A percentile compares a stretch with the other conserved stretches of the same genome.
Conservation (phyloP, 805 yeast species). For the Metschnikowia lochheadii region DNA sequence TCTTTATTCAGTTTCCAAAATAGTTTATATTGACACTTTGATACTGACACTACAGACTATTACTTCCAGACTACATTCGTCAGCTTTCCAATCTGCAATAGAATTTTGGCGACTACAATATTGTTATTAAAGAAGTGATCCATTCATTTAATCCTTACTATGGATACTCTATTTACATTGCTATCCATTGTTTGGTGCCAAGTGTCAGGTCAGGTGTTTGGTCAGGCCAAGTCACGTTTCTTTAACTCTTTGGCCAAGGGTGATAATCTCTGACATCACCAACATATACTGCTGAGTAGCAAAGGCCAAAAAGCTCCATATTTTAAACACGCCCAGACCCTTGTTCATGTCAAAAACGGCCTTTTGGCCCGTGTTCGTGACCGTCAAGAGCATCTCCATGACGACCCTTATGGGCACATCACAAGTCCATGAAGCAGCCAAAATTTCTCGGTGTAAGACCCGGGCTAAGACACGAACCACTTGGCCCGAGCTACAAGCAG, state of each 20-base stretch:
- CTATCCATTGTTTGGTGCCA: neutral
- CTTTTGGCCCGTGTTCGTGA: conserved; percentile 4
- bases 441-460: neutral
- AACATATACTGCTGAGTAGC: neutral
- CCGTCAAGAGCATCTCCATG: neutral
- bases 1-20: too few species aligned
- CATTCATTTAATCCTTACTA: too few species aligned
- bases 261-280: neutral
- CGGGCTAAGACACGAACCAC: neutral
- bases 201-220: neutral
- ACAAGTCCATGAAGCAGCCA: neutral
- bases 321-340: neutral
- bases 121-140: too few species aligned
- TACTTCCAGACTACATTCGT: too few species aligned
- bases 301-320: conserved; percentile 1
- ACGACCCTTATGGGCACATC: neutral
- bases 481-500: neutral
- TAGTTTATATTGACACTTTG: too few species aligned
- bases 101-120: too few species aligned
- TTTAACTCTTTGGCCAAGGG: neutral
- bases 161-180: neutral
- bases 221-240: too few species aligned
- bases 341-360: conserved; percentile 2
- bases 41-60: too few species aligned
- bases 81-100: too few species aligned